phyloP scores from a whole-genome alignment of 2,329 filamentous ascomycete species.

The Ciborinia camelliae region DNA sequence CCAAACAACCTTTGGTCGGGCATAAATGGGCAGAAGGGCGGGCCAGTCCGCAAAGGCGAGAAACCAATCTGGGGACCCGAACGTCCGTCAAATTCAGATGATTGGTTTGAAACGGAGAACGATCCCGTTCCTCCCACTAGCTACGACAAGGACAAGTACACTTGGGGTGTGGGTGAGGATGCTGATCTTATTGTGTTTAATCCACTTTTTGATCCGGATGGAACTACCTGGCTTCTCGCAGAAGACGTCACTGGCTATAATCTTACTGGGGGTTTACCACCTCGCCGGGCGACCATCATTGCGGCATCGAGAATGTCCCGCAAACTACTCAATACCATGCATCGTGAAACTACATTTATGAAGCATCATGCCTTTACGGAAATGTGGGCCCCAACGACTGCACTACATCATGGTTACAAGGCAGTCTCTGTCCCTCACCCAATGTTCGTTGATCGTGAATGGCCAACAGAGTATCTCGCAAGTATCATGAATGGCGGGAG shows the following conservation, averaged over 20 bases:
- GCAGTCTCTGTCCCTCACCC: constrained; percentile 89
- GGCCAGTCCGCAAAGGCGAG: constrained; percentile 44
- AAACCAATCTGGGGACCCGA: constrained; percentile 81
- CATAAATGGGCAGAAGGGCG: constrained; percentile 36
- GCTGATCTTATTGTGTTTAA: constrained; percentile 90
- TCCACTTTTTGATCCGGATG: constrained; percentile 85
- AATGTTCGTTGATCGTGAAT: constrained; percentile 80
- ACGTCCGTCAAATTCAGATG: constrained; percentile 62
- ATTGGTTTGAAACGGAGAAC: constrained; percentile 70
- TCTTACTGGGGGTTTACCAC: constrained; percentile 57
- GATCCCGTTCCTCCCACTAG: constrained; percentile 69
- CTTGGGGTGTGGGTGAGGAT: constrained; percentile 86
- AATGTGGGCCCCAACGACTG: constrained; percentile 89
- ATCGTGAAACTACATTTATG: constrained; percentile 78
- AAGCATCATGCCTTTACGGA: constrained; percentile 92
- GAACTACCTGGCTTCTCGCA: constrained; percentile 77
- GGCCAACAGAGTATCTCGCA: constrained; percentile 76
- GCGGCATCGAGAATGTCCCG: constrained; percentile 81
- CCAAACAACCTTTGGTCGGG: constrained; percentile 66
- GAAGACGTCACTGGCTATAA: constrained; percentile 87
- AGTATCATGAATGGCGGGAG: constrained; percentile 75
- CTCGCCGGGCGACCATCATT: constrained; percentile 83
- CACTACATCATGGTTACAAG: constrained; percentile 89
- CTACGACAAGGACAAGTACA: constrained; percentile 75
- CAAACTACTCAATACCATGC: constrained; percentile 79